Conservation (phyloP, 495 filamentous ascomycete genomes). For the Hypoxylon cercidicola region DNA sequence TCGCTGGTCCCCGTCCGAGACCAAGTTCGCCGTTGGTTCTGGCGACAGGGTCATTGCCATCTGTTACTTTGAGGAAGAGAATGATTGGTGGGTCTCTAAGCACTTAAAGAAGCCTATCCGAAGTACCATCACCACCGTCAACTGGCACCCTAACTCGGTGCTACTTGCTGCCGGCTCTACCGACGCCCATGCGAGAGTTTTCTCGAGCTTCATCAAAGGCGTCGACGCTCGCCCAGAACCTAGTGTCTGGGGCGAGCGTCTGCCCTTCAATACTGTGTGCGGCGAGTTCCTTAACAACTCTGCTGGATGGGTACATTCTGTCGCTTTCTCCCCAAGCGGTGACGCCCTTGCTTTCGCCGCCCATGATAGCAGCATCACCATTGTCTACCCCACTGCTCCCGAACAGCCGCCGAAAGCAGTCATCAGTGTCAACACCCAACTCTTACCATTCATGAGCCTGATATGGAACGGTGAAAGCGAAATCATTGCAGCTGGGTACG, state of each 20-base stretch:
- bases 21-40: constrained; percentile 96
- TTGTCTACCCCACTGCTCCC: constrained; percentile 93
- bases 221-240: constrained; percentile 88
- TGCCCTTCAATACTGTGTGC: constrained; percentile 98
- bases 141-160: constrained; percentile 97
- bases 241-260: constrained; percentile 89
- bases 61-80: constrained; percentile 98
- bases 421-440: constrained; percentile 85
- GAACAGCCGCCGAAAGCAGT: constrained; percentile 91
- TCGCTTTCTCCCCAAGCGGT: constrained; percentile 90
- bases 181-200: constrained; percentile 96
- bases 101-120: constrained; percentile 98
- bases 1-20: constrained; percentile 95
- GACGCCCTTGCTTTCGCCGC: constrained; percentile 90
- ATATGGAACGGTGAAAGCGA: constrained; percentile 93
- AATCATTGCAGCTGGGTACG: constrained; percentile 95
- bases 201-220: constrained; percentile 96
- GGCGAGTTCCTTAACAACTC: constrained; percentile 95
- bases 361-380: constrained; percentile 94
- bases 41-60: constrained; percentile 96
- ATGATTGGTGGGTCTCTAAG: constrained; percentile 99
- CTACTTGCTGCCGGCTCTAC: constrained; percentile 93
- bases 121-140: constrained; percentile 91
- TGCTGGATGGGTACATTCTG: constrained; percentile 94
- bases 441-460: constrained; percentile 89